Evolutionary conservation across 1,139 yeast species (phyloP).

Genomic region (Geotrichum fermentans): DNA sequence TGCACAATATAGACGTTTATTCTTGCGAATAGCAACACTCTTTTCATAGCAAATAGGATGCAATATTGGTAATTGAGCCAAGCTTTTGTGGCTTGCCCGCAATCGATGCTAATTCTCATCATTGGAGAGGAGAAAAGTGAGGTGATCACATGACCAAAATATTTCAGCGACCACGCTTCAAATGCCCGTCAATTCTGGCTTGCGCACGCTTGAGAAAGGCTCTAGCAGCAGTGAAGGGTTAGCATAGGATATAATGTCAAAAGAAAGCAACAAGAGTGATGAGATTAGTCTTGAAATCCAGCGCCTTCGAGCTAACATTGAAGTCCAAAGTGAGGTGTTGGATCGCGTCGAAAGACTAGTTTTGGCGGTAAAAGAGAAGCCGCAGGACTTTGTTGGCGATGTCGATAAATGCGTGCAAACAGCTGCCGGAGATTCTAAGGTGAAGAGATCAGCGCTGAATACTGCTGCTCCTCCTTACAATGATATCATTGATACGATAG

Average conservation of each 20-base stretch:
- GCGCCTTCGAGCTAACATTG: constrained; percentile 63
- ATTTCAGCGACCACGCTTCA: no score
- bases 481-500: constrained; percentile 87
- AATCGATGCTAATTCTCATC: no score
- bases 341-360: constrained; percentile 64
- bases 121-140: no score
- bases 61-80: no score
- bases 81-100: no score
- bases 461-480: constrained; percentile 59
- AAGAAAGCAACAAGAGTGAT: not conserved
- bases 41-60: no score
- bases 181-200: no score
- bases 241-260: not conserved
- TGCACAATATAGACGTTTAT: no score
- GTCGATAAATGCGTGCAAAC: constrained; percentile 16
- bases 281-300: constrained; percentile 44
- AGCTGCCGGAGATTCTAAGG: constrained; percentile 30
- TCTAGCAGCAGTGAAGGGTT: no score
- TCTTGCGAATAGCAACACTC: no score
- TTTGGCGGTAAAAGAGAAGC: constrained; percentile 25
- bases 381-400: constrained; percentile 12
- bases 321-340: constrained; percentile 73
- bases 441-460: constrained; percentile 40
- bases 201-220: no score
- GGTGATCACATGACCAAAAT: no score